phyloP scores from a whole-genome alignment of 2,329 filamentous ascomycete species.

The Paecilomyces dactylethromorphus region DNA sequence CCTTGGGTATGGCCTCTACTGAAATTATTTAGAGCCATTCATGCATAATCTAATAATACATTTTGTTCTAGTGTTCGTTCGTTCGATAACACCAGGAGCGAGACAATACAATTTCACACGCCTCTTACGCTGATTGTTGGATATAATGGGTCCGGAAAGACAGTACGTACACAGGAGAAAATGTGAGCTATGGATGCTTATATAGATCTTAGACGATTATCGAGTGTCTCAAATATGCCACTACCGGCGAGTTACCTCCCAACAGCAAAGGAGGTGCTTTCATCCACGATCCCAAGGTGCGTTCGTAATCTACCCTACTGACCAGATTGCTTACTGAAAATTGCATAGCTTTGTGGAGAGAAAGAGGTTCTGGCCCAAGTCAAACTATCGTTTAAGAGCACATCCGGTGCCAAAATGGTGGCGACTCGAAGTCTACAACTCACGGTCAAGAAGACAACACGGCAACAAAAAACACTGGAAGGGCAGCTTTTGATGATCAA shows the following conservation, averaged over 20 bases:
- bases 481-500: conserved; percentile 68
- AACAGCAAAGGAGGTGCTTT: conserved; percentile 88
- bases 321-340: conserved; percentile 3
- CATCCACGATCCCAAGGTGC: conserved; percentile 89
- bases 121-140: conserved; percentile 95
- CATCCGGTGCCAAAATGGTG: conserved; percentile 72
- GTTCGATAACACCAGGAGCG: conserved; percentile 67
- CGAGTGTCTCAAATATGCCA: conserved; percentile 96
- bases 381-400: conserved; percentile 77
- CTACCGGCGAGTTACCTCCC: conserved; percentile 85
- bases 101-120: conserved; percentile 81
- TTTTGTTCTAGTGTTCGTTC: conserved; percentile 59
- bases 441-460: conserved; percentile 72
- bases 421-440: conserved; percentile 79
- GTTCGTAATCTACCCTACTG: conserved; percentile 1
- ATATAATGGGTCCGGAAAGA: conserved; percentile 96
- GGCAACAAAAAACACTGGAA: conserved; percentile 78
- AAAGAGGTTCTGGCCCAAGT: conserved; percentile 88
- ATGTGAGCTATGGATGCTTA: not conserved
- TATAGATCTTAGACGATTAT: conserved; percentile 67
- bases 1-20: conserved; percentile 49
- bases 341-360: conserved; percentile 62
- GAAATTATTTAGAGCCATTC: not conserved
- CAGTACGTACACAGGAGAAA: conserved; percentile 39
- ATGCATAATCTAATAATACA: not conserved